A percentile compares a stretch with the other conserved stretches of the same genome.
These are phyloP conservation scores for Trametes hirsuta DNA, from an alignment of 1,284 basidiomycete species.

Conservation along the genomic window DNA sequence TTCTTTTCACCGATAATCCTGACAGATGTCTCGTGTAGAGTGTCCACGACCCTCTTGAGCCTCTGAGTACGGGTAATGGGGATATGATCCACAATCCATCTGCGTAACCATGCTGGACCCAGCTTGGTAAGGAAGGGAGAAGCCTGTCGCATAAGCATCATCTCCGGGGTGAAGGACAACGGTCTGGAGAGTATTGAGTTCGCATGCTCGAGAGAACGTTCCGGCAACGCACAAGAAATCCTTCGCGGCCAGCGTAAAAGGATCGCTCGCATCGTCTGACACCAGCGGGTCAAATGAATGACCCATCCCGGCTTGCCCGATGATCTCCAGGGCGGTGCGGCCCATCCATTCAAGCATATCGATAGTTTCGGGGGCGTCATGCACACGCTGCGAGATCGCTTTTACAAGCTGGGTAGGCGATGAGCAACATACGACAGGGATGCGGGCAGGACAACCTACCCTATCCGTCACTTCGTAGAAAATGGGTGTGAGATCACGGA, in stretches of 20 bases:
- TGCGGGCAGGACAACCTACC: slow-evolving; percentile 10
- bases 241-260: slow-evolving; percentile 40
- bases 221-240: slow-evolving; percentile 26
- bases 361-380: slow-evolving; percentile 32
- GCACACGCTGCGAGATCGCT: slow-evolving; percentile 24
- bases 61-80: slow-evolving; percentile 22
- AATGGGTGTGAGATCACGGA: slow-evolving; percentile 32
- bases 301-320: slow-evolving; percentile 41
- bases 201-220: too few relatives aligned
- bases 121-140: slow-evolving; percentile 17
- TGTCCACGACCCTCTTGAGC: slow-evolving; percentile 23
- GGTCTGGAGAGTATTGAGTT: slow-evolving; percentile 1
- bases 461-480: slow-evolving; percentile 33
- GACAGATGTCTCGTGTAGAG: slow-evolving; percentile 20
- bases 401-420: slow-evolving; percentile 6
- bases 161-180: slow-evolving; percentile 21
- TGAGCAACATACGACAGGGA: background rate
- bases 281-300: slow-evolving; percentile 44
- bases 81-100: slow-evolving; percentile 16
- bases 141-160: slow-evolving; percentile 21
- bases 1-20: slow-evolving; percentile 27
- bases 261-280: slow-evolving; percentile 28
- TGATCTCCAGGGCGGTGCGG: slow-evolving; percentile 38
- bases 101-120: slow-evolving; percentile 20
- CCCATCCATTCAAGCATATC: slow-evolving; percentile 42